A percentile compares a stretch with the other conserved stretches of the same genome.
phyloP scores from a whole-genome alignment of 305 asterid genomes.

The Euphrasia arctica region DNA sequence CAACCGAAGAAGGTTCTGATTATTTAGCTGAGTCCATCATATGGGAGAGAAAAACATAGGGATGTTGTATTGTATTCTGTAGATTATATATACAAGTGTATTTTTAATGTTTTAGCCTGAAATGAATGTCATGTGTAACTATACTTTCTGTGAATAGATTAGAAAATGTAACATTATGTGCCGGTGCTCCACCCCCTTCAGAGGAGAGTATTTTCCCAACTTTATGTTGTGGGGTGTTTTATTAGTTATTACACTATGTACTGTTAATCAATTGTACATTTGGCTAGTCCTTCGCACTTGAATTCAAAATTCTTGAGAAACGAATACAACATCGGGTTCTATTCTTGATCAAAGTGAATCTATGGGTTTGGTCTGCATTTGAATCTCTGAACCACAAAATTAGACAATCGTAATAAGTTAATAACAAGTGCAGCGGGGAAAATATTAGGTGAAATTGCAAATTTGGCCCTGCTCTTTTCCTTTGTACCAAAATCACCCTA shows the following conservation, averaged over 20 bases:
- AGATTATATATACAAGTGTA: slow-evolving; percentile 4
- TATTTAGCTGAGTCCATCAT: slow-evolving; percentile 18
- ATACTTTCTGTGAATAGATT: slow-evolving; percentile 34
- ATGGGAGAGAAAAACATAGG: slow-evolving; percentile 31
- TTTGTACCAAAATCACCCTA: too few species aligned
- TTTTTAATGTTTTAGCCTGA: slow-evolving; percentile 19
- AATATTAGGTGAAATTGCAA: too few species aligned
- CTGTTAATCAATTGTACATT: not conserved
- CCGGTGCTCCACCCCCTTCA: slow-evolving; percentile 11
- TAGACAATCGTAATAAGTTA: too few species aligned
- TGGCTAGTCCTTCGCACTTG: not conserved
- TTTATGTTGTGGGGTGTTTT: slow-evolving; percentile 21
- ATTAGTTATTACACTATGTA: slow-evolving; percentile 6
- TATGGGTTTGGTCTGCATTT: too few species aligned
- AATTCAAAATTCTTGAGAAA: too few species aligned
- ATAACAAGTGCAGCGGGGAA: too few species aligned
- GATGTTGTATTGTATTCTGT: slow-evolving; percentile 25
- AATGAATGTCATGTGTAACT: slow-evolving; percentile 16
- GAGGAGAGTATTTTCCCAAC: not conserved
- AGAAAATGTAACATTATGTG: slow-evolving; percentile 26
- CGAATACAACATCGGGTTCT: too few species aligned
- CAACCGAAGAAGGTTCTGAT: slow-evolving; percentile 30
- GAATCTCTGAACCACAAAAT: too few species aligned
- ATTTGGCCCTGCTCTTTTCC: too few species aligned
- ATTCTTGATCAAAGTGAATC: too few species aligned